Base-by-base conservation (phyloP, 2,329 filamentous ascomycete genomes). In the Ustulina deusta region DNA sequence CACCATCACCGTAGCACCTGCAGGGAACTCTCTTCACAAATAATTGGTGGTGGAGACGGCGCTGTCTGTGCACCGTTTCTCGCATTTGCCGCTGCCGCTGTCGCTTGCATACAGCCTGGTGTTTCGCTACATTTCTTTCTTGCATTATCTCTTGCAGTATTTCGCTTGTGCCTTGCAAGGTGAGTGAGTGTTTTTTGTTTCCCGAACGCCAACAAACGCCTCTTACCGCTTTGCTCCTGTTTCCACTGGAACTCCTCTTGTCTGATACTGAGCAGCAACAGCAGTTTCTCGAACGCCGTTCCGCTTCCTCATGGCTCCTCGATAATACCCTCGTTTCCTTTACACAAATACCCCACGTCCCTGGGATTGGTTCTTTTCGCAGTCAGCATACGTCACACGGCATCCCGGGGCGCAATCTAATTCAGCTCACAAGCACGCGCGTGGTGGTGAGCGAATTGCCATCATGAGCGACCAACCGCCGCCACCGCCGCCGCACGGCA, bases 401-500 rank as follows among this genome's bases (percentile, higher is more conserved):
- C 63, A 64, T 71, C 17, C 71, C 68, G 69, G 69, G 74, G 78
- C 77, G 73, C 75, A 63, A 75, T 76, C 66, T 61, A 20, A 60
- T 27, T 34, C 34, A 44, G 11, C 44, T 29, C 29, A 36, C 13
- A 44, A 22, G 22, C 17, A 46, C 57, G 36, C 55, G 58, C 70
- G 74, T 64, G 62, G 86, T 85, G 82, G 85, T 81, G 79, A 82
- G 80, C 69, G 84, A 87, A 73, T 90, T 90, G 71, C 93, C 93
- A 70, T 85, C 87, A 74, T 71, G 69, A 38, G 67, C 59, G 69
- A 71, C 46, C 67, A 61, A 64, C 91, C 91, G 70, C 94, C 94
- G 71, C 93, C 93, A 73, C 93, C 92, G 72, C 94, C 94, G 77
- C 93, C 93, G 71, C 94, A 97, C 82, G 93, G 94, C 80, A 86